phyloP scores from a whole-genome alignment of 495 filamentous ascomycete species.

The Platismatia glauca region DNA sequence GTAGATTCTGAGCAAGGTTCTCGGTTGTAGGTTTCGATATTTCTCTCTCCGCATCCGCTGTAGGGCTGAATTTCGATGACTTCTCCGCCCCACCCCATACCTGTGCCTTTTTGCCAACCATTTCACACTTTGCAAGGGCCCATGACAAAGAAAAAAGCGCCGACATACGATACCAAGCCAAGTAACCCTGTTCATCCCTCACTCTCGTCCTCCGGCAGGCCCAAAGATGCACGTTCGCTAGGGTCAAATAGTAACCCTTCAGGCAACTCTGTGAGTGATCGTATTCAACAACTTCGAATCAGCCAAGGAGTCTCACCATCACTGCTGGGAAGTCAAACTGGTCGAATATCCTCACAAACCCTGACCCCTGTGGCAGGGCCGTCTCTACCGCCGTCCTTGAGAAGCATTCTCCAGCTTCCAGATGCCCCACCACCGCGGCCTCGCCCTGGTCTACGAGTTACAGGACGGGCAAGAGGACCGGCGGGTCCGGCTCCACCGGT shows the following conservation, averaged over 20 bases:
- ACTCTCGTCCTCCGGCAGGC: conserved; percentile 13
- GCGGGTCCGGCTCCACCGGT: conserved; percentile 17
- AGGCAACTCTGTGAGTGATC: conserved; percentile 18
- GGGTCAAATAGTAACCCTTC: background rate
- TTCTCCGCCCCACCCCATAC: background rate
- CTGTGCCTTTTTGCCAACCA: background rate
- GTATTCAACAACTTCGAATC: conserved; percentile 17
- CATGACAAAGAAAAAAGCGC: conserved; percentile 20
- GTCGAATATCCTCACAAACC: background rate
- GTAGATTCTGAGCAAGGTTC: no score
- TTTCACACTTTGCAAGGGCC: background rate
- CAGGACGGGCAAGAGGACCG: conserved; percentile 16
- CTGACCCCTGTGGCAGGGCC: background rate
- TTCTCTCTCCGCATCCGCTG: no score
- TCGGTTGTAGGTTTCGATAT: background rate
- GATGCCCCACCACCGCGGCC: conserved; percentile 15
- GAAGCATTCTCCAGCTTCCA: conserved; percentile 14
- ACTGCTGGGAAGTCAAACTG: background rate
- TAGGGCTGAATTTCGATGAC: background rate
- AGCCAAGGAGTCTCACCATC: background rate
- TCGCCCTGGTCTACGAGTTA: conserved; percentile 17
- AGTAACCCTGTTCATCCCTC: conserved; percentile 17
- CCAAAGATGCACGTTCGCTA: conserved; percentile 6
- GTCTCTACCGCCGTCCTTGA: conserved; percentile 11
- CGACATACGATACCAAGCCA: conserved; percentile 15